These are phyloP conservation scores for Epichloe gansuensis DNA, from an alignment of 2,329 filamentous ascomycete genomes.

Conservation along the genomic window DNA sequence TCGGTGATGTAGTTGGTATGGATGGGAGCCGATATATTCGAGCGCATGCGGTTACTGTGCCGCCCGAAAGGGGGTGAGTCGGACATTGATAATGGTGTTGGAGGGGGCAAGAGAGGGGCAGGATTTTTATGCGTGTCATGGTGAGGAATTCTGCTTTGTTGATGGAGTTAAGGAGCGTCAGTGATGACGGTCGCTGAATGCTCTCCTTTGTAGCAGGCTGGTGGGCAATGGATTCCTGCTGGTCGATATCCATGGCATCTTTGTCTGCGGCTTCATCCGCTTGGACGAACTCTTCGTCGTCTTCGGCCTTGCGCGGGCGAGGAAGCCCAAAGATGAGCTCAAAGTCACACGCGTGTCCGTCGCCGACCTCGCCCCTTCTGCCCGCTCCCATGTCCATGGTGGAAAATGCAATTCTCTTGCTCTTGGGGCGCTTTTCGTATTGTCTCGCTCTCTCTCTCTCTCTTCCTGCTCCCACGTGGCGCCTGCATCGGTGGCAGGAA, in stretches of 20 bases:
- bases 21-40: constrained; percentile 74
- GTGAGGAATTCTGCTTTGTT: constrained; percentile 19
- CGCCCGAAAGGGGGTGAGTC: constrained; percentile 56
- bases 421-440: constrained; percentile 71
- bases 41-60: constrained; percentile 58
- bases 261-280: constrained; percentile 7
- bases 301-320: constrained; percentile 6
- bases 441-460: constrained; percentile 54
- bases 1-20: constrained; percentile 8
- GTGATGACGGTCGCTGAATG: not conserved
- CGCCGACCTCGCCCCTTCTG: constrained; percentile 70
- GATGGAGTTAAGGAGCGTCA: constrained; percentile 13
- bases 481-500: constrained; percentile 66
- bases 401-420: constrained; percentile 66
- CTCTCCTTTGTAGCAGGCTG: not conserved
- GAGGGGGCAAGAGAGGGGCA: constrained; percentile 15
- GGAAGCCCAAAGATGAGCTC: constrained; percentile 45
- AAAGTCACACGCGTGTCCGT: constrained; percentile 77
- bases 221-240: constrained; percentile 3
- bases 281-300: constrained; percentile 4
- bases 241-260: constrained; percentile 22
- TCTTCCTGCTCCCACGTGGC: constrained; percentile 64
- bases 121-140: constrained; percentile 12
- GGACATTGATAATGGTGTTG: constrained; percentile 44
- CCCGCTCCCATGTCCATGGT: constrained; percentile 61